phyloP scores from a whole-genome alignment of 495 filamentous ascomycete species.

The Aspergillus sparsus region DNA sequence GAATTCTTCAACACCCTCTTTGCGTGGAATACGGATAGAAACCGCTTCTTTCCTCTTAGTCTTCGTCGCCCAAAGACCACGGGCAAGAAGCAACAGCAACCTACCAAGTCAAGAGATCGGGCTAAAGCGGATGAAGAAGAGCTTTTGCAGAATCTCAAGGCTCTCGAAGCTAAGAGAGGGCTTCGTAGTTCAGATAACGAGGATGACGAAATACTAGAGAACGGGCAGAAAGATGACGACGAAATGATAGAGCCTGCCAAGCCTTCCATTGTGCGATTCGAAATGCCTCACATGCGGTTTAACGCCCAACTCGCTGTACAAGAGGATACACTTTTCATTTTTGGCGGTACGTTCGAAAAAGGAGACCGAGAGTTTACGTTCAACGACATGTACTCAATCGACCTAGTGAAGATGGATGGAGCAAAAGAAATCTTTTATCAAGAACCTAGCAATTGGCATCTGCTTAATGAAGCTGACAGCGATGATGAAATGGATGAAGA shows the following conservation, averaged over 20 bases:
- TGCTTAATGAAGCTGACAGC: slow-evolving; percentile 64
- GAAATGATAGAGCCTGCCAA: slow-evolving; percentile 56
- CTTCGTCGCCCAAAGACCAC: slow-evolving; percentile 66
- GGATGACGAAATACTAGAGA: slow-evolving; percentile 54
- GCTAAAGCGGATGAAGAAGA: slow-evolving; percentile 88
- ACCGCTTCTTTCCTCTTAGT: slow-evolving; percentile 84
- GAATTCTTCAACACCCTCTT: slow-evolving; percentile 91
- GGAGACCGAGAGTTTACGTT: slow-evolving; percentile 92
- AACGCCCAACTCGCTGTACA: slow-evolving; percentile 89
- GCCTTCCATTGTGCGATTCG: slow-evolving; percentile 55
- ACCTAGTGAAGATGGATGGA: slow-evolving; percentile 88
- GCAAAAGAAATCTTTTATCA: slow-evolving; percentile 84
- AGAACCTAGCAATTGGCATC: slow-evolving; percentile 84
- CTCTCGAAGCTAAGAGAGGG: slow-evolving; percentile 68
- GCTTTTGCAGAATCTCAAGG: slow-evolving; percentile 77
- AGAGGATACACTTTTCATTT: slow-evolving; percentile 88
- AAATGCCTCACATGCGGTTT: slow-evolving; percentile 84
- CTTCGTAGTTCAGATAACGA: slow-evolving; percentile 51
- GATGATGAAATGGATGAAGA: slow-evolving; percentile 74
- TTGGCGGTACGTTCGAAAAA: slow-evolving; percentile 92
- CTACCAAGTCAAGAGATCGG: slow-evolving; percentile 63
- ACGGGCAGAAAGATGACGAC: slow-evolving; percentile 47
- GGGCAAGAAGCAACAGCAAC: slow-evolving; percentile 59
- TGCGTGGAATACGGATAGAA: slow-evolving; percentile 91
- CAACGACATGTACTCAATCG: slow-evolving; percentile 89